phyloP scores from a whole-genome alignment of 108 stramenopile species.

The Fragilaria crotonensis region DNA sequence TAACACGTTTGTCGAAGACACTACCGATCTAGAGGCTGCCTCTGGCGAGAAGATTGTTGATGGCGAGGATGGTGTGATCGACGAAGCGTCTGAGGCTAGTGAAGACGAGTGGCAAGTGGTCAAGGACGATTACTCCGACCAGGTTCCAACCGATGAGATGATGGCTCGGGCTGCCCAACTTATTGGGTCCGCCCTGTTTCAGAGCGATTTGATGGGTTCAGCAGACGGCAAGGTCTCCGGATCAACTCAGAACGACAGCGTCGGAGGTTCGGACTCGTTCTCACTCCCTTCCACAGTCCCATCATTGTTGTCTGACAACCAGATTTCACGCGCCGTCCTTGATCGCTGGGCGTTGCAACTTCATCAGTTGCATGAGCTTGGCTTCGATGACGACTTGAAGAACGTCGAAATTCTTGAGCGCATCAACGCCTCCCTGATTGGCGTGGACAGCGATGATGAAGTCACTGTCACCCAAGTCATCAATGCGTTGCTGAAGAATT shows the following conservation, averaged over 20 bases:
- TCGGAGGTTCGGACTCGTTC: slow-evolving; percentile 2
- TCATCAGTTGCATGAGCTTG: slow-evolving; percentile 46
- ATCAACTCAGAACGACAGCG: background rate
- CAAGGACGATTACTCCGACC: slow-evolving; percentile 13
- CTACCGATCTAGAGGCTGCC: slow-evolving; percentile 10
- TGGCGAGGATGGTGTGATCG: slow-evolving; percentile 21
- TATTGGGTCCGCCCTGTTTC: slow-evolving; percentile 62
- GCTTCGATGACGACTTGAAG: slow-evolving; percentile 50
- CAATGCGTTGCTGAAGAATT: slow-evolving; percentile 35
- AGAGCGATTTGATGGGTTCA: slow-evolving; percentile 42
- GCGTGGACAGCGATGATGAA: slow-evolving; percentile 39
- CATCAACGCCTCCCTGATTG: slow-evolving; percentile 59
- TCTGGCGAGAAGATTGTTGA: slow-evolving; percentile 16
- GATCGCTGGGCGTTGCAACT: slow-evolving; percentile 61
- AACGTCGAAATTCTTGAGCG: slow-evolving; percentile 56
- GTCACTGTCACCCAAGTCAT: slow-evolving; percentile 52
- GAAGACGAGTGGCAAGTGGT: slow-evolving; percentile 48
- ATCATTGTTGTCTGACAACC: slow-evolving; percentile 1
- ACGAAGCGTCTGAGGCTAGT: slow-evolving; percentile 1
- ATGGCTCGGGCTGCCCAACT: slow-evolving; percentile 44
- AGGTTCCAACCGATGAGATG: slow-evolving; percentile 6
- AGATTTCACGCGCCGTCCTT: slow-evolving; percentile 21
- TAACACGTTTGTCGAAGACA: slow-evolving; percentile 16
- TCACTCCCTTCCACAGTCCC: slow-evolving; percentile 34
- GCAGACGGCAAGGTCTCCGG: slow-evolving; percentile 3